These are phyloP conservation scores for Diaporthe ampelina DNA, from an alignment of 2,329 filamentous ascomycete species.

Conservation along the genomic window DNA sequence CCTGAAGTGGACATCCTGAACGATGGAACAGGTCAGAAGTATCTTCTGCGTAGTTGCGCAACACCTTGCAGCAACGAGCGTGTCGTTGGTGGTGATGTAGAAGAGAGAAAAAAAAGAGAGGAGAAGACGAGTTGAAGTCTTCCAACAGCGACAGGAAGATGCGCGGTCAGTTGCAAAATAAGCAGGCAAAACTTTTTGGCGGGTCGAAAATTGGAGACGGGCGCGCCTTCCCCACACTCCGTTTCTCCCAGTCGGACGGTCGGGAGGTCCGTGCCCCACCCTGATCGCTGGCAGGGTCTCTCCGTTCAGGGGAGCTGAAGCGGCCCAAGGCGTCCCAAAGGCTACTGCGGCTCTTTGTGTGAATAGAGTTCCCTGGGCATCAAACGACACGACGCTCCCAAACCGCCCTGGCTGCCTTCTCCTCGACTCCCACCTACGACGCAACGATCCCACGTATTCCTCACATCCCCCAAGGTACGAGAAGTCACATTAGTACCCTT, in stretches of 20 bases:
- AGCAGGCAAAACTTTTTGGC: conserved; percentile 37
- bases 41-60: background rate
- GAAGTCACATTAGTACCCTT: background rate
- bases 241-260: conserved; percentile 22
- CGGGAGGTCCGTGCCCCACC: conserved; percentile 27
- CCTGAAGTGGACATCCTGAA: conserved; percentile 42
- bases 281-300: conserved; percentile 12
- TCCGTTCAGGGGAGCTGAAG: conserved; percentile 34
- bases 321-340: conserved; percentile 15
- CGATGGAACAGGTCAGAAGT: background rate
- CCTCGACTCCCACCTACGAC: background rate
- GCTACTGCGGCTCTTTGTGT: conserved; percentile 20
- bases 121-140: background rate
- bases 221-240: conserved; percentile 30
- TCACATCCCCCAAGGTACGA: conserved; percentile 13
- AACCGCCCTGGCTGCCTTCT: background rate
- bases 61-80: conserved; percentile 19
- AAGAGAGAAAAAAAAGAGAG: background rate
- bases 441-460: background rate
- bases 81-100: background rate
- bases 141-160: background rate
- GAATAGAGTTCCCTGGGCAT: conserved; percentile 17
- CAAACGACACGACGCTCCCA: conserved; percentile 9
- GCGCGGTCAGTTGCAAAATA: conserved; percentile 12
- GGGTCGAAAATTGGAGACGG: conserved; percentile 33